These are phyloP conservation scores for Penicillium diatomitis DNA, from an alignment of 495 filamentous ascomycete genomes.

Conservation along the genomic window DNA sequence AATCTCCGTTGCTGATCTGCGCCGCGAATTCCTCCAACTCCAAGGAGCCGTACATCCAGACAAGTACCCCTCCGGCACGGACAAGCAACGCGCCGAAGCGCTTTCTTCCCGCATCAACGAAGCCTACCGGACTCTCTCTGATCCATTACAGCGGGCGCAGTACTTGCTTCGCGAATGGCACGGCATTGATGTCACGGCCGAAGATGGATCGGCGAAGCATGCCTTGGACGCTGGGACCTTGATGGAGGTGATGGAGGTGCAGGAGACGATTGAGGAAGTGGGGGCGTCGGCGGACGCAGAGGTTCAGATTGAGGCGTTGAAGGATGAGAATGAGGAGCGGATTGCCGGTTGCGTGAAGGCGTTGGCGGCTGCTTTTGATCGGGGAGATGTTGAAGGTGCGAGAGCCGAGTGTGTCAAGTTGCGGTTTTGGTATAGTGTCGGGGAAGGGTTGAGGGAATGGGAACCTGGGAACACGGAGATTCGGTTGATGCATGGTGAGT, in stretches of 20 bases:
- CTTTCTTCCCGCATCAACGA: constrained; percentile 74
- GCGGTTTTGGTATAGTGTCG: constrained; percentile 88
- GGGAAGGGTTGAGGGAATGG: constrained; percentile 73
- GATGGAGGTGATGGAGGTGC: constrained; percentile 78
- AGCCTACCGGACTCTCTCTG: constrained; percentile 73
- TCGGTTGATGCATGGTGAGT: constrained; percentile 46
- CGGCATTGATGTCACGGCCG: constrained; percentile 62
- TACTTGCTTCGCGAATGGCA: constrained; percentile 63
- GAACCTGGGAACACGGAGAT: constrained; percentile 62
- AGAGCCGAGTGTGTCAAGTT: constrained; percentile 63
- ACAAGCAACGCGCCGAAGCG: constrained; percentile 58
- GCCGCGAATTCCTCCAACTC: constrained; percentile 75
- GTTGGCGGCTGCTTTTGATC: constrained; percentile 54
- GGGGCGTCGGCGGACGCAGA: constrained; percentile 45
- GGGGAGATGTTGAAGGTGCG: constrained; percentile 57
- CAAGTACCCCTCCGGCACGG: constrained; percentile 45
- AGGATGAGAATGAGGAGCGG: constrained; percentile 56
- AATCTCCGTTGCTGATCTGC: constrained; percentile 56
- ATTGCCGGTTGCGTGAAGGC: constrained; percentile 48
- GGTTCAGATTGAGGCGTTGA: constrained; percentile 51
- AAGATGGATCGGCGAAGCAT: constrained; percentile 56
- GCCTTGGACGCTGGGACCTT: constrained; percentile 62
- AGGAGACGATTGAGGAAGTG: constrained; percentile 72
- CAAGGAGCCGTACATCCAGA: constrained; percentile 80
- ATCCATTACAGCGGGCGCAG: constrained; percentile 71